A percentile compares a stretch with the other conserved stretches of the same genome.
Conservation (phyloP, 139 green algal genomes). For the Tetradesmus lagerheimii region DNA sequence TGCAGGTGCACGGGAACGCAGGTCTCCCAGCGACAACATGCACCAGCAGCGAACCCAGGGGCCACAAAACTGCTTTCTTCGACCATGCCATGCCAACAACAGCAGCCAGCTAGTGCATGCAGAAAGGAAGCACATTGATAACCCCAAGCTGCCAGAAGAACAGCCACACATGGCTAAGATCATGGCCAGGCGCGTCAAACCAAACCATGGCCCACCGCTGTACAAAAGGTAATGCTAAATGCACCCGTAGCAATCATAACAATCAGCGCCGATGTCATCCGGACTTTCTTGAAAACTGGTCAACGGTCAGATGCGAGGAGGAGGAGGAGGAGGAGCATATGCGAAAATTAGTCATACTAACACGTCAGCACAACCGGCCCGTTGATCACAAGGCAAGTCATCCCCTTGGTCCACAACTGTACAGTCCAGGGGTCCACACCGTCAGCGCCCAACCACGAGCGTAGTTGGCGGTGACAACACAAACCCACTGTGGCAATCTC, state of each 20-base stretch:
- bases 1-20: neutral
- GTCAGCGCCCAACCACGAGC: neutral
- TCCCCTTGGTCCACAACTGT: constrained; percentile 1
- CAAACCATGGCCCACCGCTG: neutral
- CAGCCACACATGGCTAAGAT: neutral
- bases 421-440: neutral
- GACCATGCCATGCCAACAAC: neutral
- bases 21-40: too few species aligned
- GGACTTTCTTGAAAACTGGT: neutral
- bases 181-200: neutral
- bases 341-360: neutral
- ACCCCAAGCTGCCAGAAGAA: neutral
- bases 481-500: neutral
- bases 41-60: neutral
- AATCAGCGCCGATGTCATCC: neutral
- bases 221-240: neutral
- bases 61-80: neutral
- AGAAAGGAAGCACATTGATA: neutral
- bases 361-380: neutral
- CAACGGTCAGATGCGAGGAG: neutral
- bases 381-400: neutral
- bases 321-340: neutral
- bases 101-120: neutral
- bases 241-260: neutral
- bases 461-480: neutral